phyloP scores from a whole-genome alignment of 192 early-diverging fungal genomes.

The Linnemannia exigua region DNA sequence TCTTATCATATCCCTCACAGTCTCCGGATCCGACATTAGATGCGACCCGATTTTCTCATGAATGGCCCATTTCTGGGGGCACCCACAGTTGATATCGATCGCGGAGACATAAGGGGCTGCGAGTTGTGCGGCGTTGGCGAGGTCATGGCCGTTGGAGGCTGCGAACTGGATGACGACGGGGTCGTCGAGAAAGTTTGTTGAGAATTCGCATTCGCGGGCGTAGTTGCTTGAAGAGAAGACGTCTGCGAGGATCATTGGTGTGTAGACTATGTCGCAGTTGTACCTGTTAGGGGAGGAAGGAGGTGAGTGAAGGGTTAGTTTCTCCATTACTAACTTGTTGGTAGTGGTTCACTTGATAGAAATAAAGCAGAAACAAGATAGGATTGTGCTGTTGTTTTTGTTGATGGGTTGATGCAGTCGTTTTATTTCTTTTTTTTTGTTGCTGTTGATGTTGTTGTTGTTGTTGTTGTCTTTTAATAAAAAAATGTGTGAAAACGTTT shows the following conservation, averaged over 20 bases:
- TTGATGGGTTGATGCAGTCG: no score
- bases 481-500: conserved; percentile 51
- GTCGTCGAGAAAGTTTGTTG: conserved; percentile 82
- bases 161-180: conserved; percentile 97
- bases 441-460: no score
- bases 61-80: conserved; percentile 97
- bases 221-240: conserved; percentile 90
- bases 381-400: no score
- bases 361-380: no score
- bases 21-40: conserved; percentile 91
- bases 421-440: background rate
- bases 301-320: background rate
- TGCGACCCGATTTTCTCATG: conserved; percentile 89
- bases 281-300: conserved; percentile 64
- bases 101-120: conserved; percentile 83
- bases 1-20: conserved; percentile 92
- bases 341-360: no score
- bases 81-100: conserved; percentile 93
- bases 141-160: conserved; percentile 81
- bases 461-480: no score
- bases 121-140: conserved; percentile 88
- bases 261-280: conserved; percentile 90
- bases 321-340: background rate
- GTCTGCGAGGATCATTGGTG: conserved; percentile 97
- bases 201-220: conserved; percentile 86